Evolutionary conservation across 441 rosid species (phyloP), one percentile per base, ranked within the genome.

Genomic region (Oxalis stricta): DNA sequence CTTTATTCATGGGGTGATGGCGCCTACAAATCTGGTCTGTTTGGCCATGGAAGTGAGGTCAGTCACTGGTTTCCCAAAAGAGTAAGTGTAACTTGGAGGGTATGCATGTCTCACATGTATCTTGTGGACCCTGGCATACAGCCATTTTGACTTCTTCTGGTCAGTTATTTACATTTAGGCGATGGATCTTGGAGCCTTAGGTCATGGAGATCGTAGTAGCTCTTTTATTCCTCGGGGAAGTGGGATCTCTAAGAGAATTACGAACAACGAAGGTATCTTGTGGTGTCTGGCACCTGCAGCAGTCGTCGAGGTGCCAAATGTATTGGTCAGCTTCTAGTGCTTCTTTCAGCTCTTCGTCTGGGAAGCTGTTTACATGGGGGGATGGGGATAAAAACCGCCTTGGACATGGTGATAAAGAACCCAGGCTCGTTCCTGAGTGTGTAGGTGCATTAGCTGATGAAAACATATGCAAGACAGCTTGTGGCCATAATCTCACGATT

Each of bases 231-330:
- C 97, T 7, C 73, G 84, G 44, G n/a, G 83, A 73, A 73, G 95
- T 84, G 50, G 82, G 77, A 52, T 45, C 71, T 38, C 57, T 88
- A 56, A 68, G 44, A 48, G 91, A 82, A 36, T 48, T 75, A 44
- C 64, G 66, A 40, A 74, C 85, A 11, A 56, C 54, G 38, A 72
- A 58, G 40, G 94, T 71, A 55, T 66, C 95, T 53, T 88, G 97
- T 75, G 95, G 95, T 43, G 75, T 74, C 71, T 84, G 95, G 97
- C 97, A 88, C 59, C 95, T 48, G 91, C 87, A 63, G 97, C 95
- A 18, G 78, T 76, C 19, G 79, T 82, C 47, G 93, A 78, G 70
- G 70, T 75, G 43, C 50, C 55, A 41, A 61, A 35, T 47, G 82
- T 69, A 36, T n/a, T 59, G 61, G 48, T 59, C 77, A 56, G 65